Conservation (phyloP, 306 rosid species). For the Rosa persica region DNA sequence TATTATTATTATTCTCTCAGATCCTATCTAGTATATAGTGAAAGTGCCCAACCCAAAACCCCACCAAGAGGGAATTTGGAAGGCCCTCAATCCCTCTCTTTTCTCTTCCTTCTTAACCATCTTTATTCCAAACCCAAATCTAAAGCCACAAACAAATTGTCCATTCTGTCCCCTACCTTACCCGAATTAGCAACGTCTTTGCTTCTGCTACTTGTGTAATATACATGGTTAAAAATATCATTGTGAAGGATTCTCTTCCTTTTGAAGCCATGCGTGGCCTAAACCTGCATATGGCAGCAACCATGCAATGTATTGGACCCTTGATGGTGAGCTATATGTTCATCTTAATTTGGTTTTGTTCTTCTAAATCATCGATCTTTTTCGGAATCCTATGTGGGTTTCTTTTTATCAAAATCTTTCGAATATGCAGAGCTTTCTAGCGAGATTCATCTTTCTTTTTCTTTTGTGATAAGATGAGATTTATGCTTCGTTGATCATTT, state of each 20-base stretch:
- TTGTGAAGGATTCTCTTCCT: constrained; percentile 28
- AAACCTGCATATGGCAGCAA: constrained; percentile 27
- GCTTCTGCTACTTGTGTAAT: constrained; percentile 8
- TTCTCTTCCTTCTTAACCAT: constrained; percentile 33
- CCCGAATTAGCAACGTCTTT: constrained; percentile 11
- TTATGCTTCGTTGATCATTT: constrained; percentile 32
- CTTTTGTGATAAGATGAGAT: constrained; percentile 40
- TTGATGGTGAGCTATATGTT: constrained; percentile 29
- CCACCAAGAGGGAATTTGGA: constrained; percentile 56
- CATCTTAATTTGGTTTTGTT: constrained; percentile 7
- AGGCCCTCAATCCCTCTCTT: constrained; percentile 36
- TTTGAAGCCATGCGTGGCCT: constrained; percentile 48
- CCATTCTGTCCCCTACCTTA: constrained; percentile 39
- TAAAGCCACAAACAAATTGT: constrained; percentile 50
- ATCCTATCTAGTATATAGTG: constrained; percentile 44
- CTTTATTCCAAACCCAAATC: constrained; percentile 88
- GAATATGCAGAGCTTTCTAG: constrained; percentile 38
- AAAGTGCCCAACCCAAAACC: constrained; percentile 63
- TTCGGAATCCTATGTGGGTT: constrained; percentile 60
- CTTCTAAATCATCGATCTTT: constrained; percentile 20
- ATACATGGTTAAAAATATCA: constrained; percentile 37
- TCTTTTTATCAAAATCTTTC: constrained; percentile 39
- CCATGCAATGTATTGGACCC: constrained; percentile 59
- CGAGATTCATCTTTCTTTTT: constrained; percentile 40
- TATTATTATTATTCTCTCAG: constrained; percentile 34